Evolutionary conservation across 1,139 yeast species (phyloP), one percentile per base, ranked within the genome.

Genomic region (Wickerhamomyces sp.): DNA sequence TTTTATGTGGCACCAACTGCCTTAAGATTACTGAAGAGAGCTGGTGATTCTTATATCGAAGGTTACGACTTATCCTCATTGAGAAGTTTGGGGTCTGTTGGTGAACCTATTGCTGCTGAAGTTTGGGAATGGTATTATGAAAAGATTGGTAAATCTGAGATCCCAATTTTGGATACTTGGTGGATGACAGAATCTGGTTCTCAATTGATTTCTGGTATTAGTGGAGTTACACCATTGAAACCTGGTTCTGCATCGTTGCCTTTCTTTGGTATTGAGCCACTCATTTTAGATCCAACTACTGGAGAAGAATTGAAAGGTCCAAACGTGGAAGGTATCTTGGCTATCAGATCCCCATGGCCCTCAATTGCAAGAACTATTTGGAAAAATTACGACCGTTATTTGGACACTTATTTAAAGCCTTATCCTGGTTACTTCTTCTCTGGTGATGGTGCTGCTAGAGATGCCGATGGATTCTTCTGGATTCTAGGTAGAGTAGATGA

Each of bases 1-100:
- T 86, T 86, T 60, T 86, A 86, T 59, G 92, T 86, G 47, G 95
- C 96, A 2, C 96, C 96, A 49, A 86, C 96, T 21, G 95, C 95
- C 14, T 70, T 86, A 53, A 76, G 96, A 61, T 69, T 86, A 56
- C 72, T 86, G 63, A 86, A 85, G 67, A 73, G 94, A 57, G 94
- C 94, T 25, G 95, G 96, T 42, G 76, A 79, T 50, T 70, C 77
- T 41, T 78, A 64, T 55, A 76, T 84, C 52, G 81, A 78, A 53
- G 72, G 76, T 22, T 78, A 69, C 59, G 82, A 84, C 51, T 70
- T 86, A 56, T 71, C 76, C 39, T 73, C 88, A 3, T 55, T 86
- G 46, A 73, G 95, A 56, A 80, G 78, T 26, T 70, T 86, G 45
- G 96, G 95, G 19, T 81, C 94, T 12, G 96, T 86, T 34, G 96